A percentile compares a stretch with the other conserved stretches of the same genome.
phyloP scores from a whole-genome alignment of 2,329 filamentous ascomycete species.

The Diaporthe capsici region DNA sequence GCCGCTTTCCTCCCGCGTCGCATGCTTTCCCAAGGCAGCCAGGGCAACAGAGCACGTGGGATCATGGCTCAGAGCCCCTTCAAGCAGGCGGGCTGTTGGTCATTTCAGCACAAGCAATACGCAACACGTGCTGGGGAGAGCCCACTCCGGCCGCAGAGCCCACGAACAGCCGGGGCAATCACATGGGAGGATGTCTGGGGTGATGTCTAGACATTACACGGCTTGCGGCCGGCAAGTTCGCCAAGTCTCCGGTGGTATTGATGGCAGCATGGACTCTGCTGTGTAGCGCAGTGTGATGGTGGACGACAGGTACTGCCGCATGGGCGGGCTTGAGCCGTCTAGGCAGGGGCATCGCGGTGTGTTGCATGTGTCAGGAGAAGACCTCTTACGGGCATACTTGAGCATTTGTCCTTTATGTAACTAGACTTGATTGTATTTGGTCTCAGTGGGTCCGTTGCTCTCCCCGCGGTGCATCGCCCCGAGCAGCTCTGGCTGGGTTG shows the following conservation, averaged over 20 bases:
- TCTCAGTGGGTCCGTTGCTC: background rate
- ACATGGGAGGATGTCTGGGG: background rate
- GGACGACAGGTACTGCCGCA: background rate
- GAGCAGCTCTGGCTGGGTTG: background rate
- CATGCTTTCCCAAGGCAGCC: background rate
- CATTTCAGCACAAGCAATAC: background rate
- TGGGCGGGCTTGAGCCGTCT: background rate
- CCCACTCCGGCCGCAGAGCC: background rate
- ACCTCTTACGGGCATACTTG: background rate
- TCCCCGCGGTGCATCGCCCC: background rate
- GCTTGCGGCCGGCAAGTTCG: background rate
- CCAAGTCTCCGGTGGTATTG: background rate
- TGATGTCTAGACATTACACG: background rate
- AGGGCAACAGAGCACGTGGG: background rate
- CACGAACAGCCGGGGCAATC: background rate
- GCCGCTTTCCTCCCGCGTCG: too few species aligned
- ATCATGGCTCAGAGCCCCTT: background rate
- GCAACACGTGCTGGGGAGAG: background rate
- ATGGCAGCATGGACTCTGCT: background rate
- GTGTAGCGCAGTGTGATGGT: background rate
- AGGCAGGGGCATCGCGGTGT: background rate
- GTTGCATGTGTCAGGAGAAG: background rate
- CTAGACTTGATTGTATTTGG: background rate
- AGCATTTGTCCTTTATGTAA: background rate
- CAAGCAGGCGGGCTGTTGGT: background rate